These are phyloP conservation scores for Alloteropsis semialata DNA, from an alignment of 176 grass and related monocot species.

Conservation along the genomic window DNA sequence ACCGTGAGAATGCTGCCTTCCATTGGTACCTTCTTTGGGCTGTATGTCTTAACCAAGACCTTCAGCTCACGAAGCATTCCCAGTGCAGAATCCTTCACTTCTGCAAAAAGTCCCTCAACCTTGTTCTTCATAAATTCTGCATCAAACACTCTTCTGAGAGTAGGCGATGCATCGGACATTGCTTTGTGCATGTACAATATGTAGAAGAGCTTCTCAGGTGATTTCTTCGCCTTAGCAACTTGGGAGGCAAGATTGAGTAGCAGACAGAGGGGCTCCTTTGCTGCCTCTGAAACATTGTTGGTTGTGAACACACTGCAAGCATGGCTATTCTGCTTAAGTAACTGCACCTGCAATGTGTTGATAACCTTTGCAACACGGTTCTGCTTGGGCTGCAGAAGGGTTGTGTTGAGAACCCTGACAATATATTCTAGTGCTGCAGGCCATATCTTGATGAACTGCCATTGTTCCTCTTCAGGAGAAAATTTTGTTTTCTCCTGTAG, in stretches of 20 bases:
- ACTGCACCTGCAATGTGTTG: too few species aligned
- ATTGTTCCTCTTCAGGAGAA: background rate
- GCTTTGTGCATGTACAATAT: background rate
- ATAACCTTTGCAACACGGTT: too few species aligned
- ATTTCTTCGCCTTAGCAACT: background rate
- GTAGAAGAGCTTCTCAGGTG: background rate
- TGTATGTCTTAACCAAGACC: background rate
- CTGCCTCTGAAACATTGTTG: too few species aligned
- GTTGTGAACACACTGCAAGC: too few species aligned
- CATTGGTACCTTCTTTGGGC: background rate
- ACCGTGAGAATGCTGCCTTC: too few species aligned
- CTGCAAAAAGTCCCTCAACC: background rate
- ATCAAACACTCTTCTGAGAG: background rate
- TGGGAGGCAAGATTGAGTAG: too few species aligned
- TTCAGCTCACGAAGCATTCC: background rate
- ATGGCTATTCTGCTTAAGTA: too few species aligned
- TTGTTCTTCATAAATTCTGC: background rate
- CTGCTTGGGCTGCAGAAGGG: too few species aligned
- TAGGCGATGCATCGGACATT: background rate
- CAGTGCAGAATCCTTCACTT: background rate
- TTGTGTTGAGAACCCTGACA: too few species aligned
- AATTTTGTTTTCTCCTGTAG: too few species aligned
- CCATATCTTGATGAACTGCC: background rate
- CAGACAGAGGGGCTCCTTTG: too few species aligned
- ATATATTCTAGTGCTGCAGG: too few species aligned